Evolutionary conservation across 768 basidiomycete genomes (phyloP), one percentile per base, ranked within the genome.

Genomic region (Mycena polygramma): DNA sequence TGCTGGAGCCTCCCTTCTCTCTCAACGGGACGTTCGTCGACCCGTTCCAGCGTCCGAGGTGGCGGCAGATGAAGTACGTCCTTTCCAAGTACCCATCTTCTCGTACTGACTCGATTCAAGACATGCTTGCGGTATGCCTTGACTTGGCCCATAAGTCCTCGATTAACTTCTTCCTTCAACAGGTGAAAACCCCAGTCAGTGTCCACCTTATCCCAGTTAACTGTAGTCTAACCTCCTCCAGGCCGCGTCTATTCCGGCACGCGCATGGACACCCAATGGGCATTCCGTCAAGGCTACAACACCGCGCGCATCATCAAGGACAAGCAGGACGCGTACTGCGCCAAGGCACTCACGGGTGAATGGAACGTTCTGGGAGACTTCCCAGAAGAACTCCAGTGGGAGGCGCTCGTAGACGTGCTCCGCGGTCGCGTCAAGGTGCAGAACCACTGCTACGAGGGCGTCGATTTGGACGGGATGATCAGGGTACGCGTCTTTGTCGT

Each of bases 31-130:
- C 80, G 43, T 72, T 83, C 0, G 77, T 80, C 20, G 76, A 79
- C 9, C 74, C 78, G 11, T 55, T 49, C 39, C 37, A 46, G 66
- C 78, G 79, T 24, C 82, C 83, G 4, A 76, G 86, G 51, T 91
- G 92, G 91, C 81, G 93, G 66, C 92, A 94, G 72, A 92, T 95
- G 88, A 95, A 95, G 88, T 90, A 70, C 14, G 83, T 77, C 4
- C n/a, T 54, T 52, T 20, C 4, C 39, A n/a, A n/a, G n/a, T n/a
- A n/a, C n/a, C 24, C 9, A 1, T 57, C 13, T 65, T 41, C 55
- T n/a, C 61, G 26, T 45, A 35, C 53, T 70, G 63, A 65, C 51
- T 39, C 1, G 15, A n/a, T 22, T 0, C 17, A 49, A 91, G 88
- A 76, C 92, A 92, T 70, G 92, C 93, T 7, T 92, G 90, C 71